phyloP scores from a whole-genome alignment of 1,139 yeast species.

The Geotrichum siamense region DNA sequence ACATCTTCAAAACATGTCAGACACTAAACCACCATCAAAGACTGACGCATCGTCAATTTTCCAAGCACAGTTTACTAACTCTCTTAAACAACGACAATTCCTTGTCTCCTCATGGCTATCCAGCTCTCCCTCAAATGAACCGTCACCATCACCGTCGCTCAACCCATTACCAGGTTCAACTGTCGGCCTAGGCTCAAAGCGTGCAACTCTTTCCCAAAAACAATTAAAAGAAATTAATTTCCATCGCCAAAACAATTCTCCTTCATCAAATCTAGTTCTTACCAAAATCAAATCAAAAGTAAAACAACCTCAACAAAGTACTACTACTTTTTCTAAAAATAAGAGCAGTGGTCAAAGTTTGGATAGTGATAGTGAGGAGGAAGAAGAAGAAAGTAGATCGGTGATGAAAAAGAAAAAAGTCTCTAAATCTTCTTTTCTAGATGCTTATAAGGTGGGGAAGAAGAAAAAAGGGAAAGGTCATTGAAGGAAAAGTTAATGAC shows the following conservation, averaged over 20 bases:
- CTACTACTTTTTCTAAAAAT: not conserved
- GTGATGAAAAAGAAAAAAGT: slow-evolving; percentile 5
- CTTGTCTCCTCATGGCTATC: slow-evolving; percentile 11
- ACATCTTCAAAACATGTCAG: no score
- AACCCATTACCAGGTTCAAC: slow-evolving; percentile 9
- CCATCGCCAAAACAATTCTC: not conserved
- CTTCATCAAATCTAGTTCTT: not conserved
- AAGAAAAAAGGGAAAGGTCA: slow-evolving; percentile 10
- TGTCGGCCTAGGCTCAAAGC: slow-evolving; percentile 14
- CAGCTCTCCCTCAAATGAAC: not conserved
- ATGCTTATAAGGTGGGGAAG: slow-evolving; percentile 8
- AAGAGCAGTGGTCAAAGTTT: not conserved
- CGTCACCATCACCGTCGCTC: not conserved
- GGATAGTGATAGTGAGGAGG: not conserved
- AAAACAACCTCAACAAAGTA: not conserved
- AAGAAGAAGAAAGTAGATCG: slow-evolving; percentile 4
- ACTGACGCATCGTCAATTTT: not conserved
- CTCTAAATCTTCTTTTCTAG: slow-evolving; percentile 8
- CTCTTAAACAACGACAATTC: slow-evolving; percentile 5
- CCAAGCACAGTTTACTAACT: not conserved
- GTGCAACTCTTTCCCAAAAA: slow-evolving; percentile 7
- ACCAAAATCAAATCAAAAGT: not conserved
- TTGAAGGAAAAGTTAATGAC: no score
- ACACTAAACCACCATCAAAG: no score
- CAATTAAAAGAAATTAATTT: slow-evolving; percentile 1